Percentiles rank a stretch among this genome's conserved stretches.
These are phyloP conservation scores for Circinella umbellata DNA, from an alignment of 371 early-diverging fungal genomes.

Conservation along the genomic window DNA sequence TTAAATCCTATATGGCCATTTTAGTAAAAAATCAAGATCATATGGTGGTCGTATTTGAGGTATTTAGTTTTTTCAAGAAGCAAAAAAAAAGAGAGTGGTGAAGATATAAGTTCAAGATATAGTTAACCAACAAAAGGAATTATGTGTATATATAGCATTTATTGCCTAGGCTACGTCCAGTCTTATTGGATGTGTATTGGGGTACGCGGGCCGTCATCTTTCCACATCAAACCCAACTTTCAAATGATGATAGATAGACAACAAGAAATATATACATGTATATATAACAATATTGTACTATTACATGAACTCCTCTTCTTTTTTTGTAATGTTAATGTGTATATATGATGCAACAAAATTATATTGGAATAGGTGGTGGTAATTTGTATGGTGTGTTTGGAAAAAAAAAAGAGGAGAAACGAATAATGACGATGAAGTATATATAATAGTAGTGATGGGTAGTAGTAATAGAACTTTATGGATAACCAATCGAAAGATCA, in stretches of 20 bases:
- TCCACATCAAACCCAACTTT: conserved; percentile 28
- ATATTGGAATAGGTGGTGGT: too few species aligned
- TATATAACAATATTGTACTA: too few species aligned
- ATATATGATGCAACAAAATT: too few species aligned
- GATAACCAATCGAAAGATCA: conserved; percentile 68
- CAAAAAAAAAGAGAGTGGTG: neutral
- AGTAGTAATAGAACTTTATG: conserved; percentile 13
- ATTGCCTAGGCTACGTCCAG: conserved; percentile 54
- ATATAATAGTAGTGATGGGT: too few species aligned
- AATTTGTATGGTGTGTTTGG: too few species aligned
- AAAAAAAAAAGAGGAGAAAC: too few species aligned
- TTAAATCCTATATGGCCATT: conserved; percentile 77
- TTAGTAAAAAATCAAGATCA: conserved; percentile 63
- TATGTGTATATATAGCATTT: conserved; percentile 41
- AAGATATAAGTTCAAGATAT: too few species aligned
- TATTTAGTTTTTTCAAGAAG: conserved; percentile 23
- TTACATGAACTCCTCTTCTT: too few species aligned
- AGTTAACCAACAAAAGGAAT: neutral
- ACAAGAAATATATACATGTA: too few species aligned
- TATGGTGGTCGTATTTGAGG: conserved; percentile 77
- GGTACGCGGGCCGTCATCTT: conserved; percentile 63
- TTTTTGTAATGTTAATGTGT: too few species aligned
- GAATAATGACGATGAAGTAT: too few species aligned
- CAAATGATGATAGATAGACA: neutral
- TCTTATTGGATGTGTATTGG: conserved; percentile 58